These are phyloP conservation scores for Neofusicoccum kwambonambiense DNA, from an alignment of 2,329 filamentous ascomycete genomes.

Conservation along the genomic window DNA sequence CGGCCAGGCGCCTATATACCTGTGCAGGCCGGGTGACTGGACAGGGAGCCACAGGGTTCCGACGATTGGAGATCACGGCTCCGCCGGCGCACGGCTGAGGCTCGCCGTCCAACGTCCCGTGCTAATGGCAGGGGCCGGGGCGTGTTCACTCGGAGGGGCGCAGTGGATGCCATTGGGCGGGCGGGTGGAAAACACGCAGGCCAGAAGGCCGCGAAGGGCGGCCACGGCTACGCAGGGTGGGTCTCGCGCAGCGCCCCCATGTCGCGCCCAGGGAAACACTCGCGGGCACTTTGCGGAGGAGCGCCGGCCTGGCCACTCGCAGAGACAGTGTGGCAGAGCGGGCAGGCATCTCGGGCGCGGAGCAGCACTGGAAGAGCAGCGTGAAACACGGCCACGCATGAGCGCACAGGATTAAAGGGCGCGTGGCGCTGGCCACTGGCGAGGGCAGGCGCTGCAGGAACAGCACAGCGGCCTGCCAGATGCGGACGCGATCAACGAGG, in stretches of 20 bases:
- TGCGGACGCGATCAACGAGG: not conserved
- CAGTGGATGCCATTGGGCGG: not conserved
- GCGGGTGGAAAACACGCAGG: not conserved
- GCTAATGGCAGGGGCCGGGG: not conserved
- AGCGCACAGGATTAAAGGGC: slow-evolving; percentile 4
- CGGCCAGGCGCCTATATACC: slow-evolving; percentile 10
- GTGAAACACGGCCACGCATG: slow-evolving; percentile 7
- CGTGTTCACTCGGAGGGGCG: not conserved
- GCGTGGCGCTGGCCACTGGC: not conserved
- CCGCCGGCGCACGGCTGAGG: slow-evolving; percentile 3
- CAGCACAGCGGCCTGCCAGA: not conserved
- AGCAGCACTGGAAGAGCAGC: not conserved
- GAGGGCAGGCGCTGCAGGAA: slow-evolving; percentile 9
- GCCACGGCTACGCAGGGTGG: not conserved
- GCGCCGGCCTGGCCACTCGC: not conserved
- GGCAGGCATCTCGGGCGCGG: not conserved
- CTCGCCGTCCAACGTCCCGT: not conserved
- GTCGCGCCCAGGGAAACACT: slow-evolving; percentile 3
- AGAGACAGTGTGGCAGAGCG: not conserved
- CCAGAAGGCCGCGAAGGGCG: not conserved
- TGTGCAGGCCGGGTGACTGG: not conserved
- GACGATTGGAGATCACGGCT: slow-evolving; percentile 12
- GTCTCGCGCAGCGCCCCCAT: not conserved
- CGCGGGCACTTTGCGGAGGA: slow-evolving; percentile 1
- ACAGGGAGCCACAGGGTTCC: not conserved